Evolutionary conservation across 1,284 basidiomycete genomes (phyloP), one percentile per base, ranked within the genome.

Genomic region (Leccinum subatratum): DNA sequence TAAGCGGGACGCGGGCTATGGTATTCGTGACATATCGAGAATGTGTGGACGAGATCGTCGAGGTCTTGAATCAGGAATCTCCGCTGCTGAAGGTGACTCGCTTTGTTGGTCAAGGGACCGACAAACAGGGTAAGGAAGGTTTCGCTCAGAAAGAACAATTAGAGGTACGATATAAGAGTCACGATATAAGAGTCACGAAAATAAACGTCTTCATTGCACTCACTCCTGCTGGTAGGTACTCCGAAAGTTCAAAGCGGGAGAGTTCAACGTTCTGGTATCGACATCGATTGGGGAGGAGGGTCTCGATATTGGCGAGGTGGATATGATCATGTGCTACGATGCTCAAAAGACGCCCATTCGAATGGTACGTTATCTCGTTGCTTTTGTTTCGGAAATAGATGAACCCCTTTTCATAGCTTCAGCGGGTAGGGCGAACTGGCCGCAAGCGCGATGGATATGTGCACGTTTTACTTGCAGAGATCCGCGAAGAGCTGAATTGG

Each of bases 281-380:
- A 99, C 97, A 0, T 97, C 93, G 3, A 95, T 99, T 67, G 97
- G 97, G 34, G 97, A 99, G 79, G 97, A 99, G 78, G 97, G 97
- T 68, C 82, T 99, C n/a, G 97, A 99, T 77, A 99, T 99, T 66
- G 97, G 97, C 60, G 96, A 98, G 74, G 91, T 99, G n/a, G 97
- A 99, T 76, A 83, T 96, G 74, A 97, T 98, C 64, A 83, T 98
- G 56, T 97, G 96, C 74, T 99, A 99, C 77, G 97, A 99, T 72
- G 91, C 96, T 48, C 94, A 96, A 72, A 98, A 96, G 79, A 94
- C 94, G 14, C 93, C 96, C 1, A 95, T 98, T 70, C 93, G 96
- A 67, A 96, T 98, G 91, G 95, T 96, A 75, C 70, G 87, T 74
- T 18, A 20, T 60, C 34, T 67, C 30, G 51, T 45, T 32, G 18